These are phyloP conservation scores for Rosellinia necatrix DNA, from an alignment of 2,329 filamentous ascomycete genomes.

Conservation along the genomic window DNA sequence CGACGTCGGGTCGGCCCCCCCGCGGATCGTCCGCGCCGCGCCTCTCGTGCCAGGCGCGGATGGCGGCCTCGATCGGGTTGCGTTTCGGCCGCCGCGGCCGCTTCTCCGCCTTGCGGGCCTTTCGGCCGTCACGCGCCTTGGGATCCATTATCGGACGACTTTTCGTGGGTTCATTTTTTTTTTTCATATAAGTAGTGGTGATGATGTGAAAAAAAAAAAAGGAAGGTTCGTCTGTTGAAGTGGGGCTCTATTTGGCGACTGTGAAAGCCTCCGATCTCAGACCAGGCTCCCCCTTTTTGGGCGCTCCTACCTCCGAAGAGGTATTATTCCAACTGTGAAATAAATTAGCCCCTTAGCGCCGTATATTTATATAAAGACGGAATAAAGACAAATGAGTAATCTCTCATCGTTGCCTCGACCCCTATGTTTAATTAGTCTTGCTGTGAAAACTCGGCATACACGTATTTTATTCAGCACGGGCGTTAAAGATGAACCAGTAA, in stretches of 20 bases:
- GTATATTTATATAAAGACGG: no score
- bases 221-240: conserved; percentile 5
- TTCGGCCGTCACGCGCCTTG: neutral
- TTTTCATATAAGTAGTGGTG: neutral
- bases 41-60: conserved; percentile 12
- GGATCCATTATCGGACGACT: conserved; percentile 10
- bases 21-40: no score
- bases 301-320: conserved; percentile 1
- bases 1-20: no score
- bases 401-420: no score
- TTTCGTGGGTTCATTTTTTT: neutral
- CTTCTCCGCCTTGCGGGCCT: neutral
- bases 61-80: conserved; percentile 29
- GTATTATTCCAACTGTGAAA: no score
- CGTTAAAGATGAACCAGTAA: no score
- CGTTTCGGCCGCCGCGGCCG: conserved; percentile 12
- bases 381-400: neutral
- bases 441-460: no score
- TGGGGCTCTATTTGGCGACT: neutral
- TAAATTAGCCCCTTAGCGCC: no score
- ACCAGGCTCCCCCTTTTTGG: conserved; percentile 8
- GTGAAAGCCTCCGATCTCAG: no score
- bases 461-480: no score
- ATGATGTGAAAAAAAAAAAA: no score
- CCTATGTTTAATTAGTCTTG: no score